Evolutionary conservation across 352 stramenopile genomes (phyloP), one percentile per base, ranked within the genome.

Genomic region (Phytophthora meadii): DNA sequence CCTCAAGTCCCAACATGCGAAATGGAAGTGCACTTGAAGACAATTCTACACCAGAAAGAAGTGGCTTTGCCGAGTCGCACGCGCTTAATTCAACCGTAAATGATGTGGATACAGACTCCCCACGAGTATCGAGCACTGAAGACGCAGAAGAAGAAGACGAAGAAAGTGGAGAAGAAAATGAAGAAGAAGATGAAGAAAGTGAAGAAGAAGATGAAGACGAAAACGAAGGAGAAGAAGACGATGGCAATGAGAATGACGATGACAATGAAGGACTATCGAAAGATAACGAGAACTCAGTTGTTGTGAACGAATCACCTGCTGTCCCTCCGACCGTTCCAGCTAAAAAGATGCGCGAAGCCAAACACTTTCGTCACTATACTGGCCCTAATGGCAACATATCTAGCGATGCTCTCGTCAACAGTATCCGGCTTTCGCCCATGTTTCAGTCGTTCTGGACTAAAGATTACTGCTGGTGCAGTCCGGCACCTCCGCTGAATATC

Each of bases 381-480:
- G 5, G 14, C 24, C 8, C 14, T 0, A 40, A 22, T 12, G 30
- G 11, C 6, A 56, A 44, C 30, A 63, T 58, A 22, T 68, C 72
- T 10, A 39, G 47, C 0, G 69, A 71, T 27, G 48, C 73, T 34
- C 55, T 92, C 5, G 17, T 77, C 8, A 68, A 70, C 11, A 64
- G 55, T 28, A 65, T 92, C 12, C 78, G 72, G 32, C 46, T 92
- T 2, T 87, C 81, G 7, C 28, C 54, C 0, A 63, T 57, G 15
- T 89, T 92, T 54, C 65, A 66, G 34, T 46, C 61, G 15, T 68
- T 77, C 17, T 92, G 81, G 81, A 78, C 77, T n/a, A 72, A 65
- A 50, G 82, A 77, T 0, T 87, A 77, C 22, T 92, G 82, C 50
- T 92, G 82, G 82, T 92, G 65, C 17, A 4, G 25, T 10, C 27